Percentiles rank a stretch among this genome's conserved stretches.
These are phyloP conservation scores for Aspergillus clavatus DNA, from an alignment of 2,329 filamentous ascomycete genomes.

Conservation along the genomic window DNA sequence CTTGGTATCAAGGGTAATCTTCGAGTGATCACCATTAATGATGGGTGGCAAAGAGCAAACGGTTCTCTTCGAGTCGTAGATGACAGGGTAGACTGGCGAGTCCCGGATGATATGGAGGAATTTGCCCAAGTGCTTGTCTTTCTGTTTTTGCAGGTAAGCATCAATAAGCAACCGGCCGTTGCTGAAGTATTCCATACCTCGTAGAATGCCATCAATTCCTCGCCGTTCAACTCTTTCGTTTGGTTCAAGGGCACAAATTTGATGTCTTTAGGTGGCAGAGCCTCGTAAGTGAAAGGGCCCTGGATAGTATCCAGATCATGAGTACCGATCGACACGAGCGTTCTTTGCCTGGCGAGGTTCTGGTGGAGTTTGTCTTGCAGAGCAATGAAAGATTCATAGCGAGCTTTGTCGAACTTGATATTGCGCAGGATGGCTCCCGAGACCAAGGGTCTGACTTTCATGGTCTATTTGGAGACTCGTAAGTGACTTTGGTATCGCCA, in stretches of 20 bases:
- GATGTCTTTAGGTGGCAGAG: conserved; percentile 84
- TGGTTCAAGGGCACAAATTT: conserved; percentile 89
- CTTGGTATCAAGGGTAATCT: conserved; percentile 84
- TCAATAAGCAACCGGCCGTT: neutral
- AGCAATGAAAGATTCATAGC: conserved; percentile 95
- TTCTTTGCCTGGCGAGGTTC: conserved; percentile 88
- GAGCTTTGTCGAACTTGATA: conserved; percentile 83
- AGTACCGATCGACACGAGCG: conserved; percentile 93
- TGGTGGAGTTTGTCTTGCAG: conserved; percentile 97
- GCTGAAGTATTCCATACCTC: conserved; percentile 45
- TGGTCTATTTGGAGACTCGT: conserved; percentile 48
- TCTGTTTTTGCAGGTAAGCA: conserved; percentile 45
- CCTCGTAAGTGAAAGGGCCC: conserved; percentile 96
- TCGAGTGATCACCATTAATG: conserved; percentile 95
- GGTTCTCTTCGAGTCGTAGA: conserved; percentile 79
- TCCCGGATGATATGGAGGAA: conserved; percentile 94
- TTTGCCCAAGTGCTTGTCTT: conserved; percentile 83
- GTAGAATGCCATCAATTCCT: conserved; percentile 90
- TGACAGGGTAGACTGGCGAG: conserved; percentile 89
- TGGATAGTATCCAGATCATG: conserved; percentile 92
- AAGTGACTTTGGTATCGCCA: conserved; percentile 5
- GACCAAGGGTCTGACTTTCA: conserved; percentile 77
- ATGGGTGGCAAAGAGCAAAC: conserved; percentile 95
- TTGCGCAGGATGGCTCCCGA: conserved; percentile 85
- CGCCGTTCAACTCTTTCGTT: conserved; percentile 77